A percentile compares a stretch with the other conserved stretches of the same genome.
Conservation (phyloP, 768 basidiomycete genomes). For the Exsudoporus frostii region DNA sequence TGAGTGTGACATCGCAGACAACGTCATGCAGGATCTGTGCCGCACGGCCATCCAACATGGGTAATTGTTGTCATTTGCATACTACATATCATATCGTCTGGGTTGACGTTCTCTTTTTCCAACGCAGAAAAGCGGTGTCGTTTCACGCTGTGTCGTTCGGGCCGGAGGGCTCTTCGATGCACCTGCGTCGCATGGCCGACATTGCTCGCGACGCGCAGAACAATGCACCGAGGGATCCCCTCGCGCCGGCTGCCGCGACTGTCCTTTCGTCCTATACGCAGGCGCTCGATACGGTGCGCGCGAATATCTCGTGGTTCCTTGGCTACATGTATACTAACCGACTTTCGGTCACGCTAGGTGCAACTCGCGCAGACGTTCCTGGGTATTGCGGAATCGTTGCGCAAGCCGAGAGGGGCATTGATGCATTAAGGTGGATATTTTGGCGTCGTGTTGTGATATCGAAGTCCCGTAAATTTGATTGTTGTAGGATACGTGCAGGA, state of each 20-base stretch:
- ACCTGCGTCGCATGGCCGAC: slow-evolving; percentile 47
- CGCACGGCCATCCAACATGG: slow-evolving; percentile 44
- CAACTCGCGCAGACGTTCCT: slow-evolving; percentile 57
- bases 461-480: not conserved
- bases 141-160: slow-evolving; percentile 64
- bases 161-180: slow-evolving; percentile 15
- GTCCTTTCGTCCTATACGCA: slow-evolving; percentile 46
- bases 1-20: slow-evolving; percentile 40
- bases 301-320: not conserved
- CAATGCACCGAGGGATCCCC: slow-evolving; percentile 39
- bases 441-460: not conserved
- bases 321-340: not conserved
- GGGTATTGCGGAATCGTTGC: slow-evolving; percentile 54
- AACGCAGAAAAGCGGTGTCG: slow-evolving; percentile 48
- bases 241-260: slow-evolving; percentile 29
- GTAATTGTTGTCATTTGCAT: slow-evolving; percentile 22
- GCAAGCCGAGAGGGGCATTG: slow-evolving; percentile 52
- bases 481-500: not conserved
- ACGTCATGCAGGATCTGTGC: slow-evolving; percentile 39
- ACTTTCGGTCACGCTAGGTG: slow-evolving; percentile 32
- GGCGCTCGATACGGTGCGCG: slow-evolving; percentile 48
- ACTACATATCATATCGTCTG: not conserved
- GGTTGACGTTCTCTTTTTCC: not conserved
- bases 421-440: slow-evolving; percentile 25
- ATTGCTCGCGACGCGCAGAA: slow-evolving; percentile 50